A percentile compares a stretch with the other conserved stretches of the same genome.
These are phyloP conservation scores for Leccinum subrobustum DNA, from an alignment of 1,284 basidiomycete genomes.

Conservation along the genomic window DNA sequence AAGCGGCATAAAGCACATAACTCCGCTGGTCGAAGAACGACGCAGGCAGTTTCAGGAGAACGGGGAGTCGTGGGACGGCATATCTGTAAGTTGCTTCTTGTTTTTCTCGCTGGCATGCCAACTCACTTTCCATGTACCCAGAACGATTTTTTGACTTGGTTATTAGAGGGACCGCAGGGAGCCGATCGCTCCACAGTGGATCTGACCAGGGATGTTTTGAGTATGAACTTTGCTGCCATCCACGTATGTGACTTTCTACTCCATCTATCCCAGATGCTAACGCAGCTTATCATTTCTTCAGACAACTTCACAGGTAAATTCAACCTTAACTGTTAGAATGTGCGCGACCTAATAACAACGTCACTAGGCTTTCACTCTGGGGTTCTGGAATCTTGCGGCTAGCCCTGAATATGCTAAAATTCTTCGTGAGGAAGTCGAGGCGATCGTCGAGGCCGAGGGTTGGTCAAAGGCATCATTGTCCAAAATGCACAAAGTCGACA, in stretches of 20 bases:
- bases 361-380: constrained; percentile 34
- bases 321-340: not conserved
- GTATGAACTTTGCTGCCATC: constrained; percentile 42
- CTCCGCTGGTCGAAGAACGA: constrained; percentile 38
- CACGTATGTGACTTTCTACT: constrained; percentile 24
- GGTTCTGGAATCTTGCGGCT: constrained; percentile 37
- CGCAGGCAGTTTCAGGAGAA: constrained; percentile 28
- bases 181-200: constrained; percentile 28
- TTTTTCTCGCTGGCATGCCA: not conserved
- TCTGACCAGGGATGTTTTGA: constrained; percentile 35
- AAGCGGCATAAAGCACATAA: constrained; percentile 29
- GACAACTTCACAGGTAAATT: constrained; percentile 14
- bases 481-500: constrained; percentile 46
- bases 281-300: not conserved
- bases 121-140: constrained; percentile 13
- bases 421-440: constrained; percentile 44
- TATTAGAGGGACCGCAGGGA: constrained; percentile 39
- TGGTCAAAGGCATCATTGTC: constrained; percentile 43
- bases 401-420: constrained; percentile 38
- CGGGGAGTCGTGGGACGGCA: constrained; percentile 37
- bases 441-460: constrained; percentile 37
- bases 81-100: constrained; percentile 31
- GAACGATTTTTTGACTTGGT: constrained; percentile 45
- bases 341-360: not conserved
- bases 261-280: not conserved